Percentiles rank a stretch among this genome's conserved stretches.
Evolutionary conservation across 2,329 filamentous ascomycete genomes (phyloP).

Genomic region (Colletotrichum sp.): DNA sequence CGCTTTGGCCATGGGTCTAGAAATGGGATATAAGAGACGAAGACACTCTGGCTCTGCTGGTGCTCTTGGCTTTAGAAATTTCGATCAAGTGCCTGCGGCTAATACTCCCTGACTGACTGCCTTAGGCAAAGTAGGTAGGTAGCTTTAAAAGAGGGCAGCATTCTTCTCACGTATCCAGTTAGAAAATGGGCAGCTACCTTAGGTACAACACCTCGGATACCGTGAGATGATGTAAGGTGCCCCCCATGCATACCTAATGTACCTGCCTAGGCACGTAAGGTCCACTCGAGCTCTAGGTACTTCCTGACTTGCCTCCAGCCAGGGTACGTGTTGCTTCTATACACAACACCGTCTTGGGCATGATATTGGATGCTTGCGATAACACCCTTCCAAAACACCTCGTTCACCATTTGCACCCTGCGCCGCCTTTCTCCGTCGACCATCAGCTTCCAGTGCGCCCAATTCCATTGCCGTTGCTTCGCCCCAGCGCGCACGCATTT

Average conservation of each 20-base stretch:
- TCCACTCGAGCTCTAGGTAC: neutral
- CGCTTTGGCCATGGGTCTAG: neutral
- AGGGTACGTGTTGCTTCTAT: neutral
- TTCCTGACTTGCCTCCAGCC: neutral
- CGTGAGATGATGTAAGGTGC: neutral
- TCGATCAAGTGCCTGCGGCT: neutral
- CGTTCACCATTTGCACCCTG: neutral
- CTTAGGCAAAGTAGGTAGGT: neutral
- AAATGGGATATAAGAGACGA: neutral
- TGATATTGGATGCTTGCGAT: slow-evolving; percentile 16
- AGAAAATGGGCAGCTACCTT: neutral
- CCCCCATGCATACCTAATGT: neutral
- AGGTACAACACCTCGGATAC: neutral
- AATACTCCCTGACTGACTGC: neutral
- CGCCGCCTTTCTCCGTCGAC: neutral
- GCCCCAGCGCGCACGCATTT: neutral
- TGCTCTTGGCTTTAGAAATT: neutral
- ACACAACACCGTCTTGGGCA: neutral
- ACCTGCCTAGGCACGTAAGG: neutral
- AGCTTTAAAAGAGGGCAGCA: neutral
- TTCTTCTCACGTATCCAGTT: neutral
- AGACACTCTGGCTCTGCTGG: neutral
- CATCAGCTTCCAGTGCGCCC: neutral
- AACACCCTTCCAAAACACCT: slow-evolving; percentile 10
- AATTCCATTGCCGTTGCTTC: neutral